These are phyloP conservation scores for Monosporozyma aerobia DNA, from an alignment of 805 yeast genomes.

Conservation along the genomic window DNA sequence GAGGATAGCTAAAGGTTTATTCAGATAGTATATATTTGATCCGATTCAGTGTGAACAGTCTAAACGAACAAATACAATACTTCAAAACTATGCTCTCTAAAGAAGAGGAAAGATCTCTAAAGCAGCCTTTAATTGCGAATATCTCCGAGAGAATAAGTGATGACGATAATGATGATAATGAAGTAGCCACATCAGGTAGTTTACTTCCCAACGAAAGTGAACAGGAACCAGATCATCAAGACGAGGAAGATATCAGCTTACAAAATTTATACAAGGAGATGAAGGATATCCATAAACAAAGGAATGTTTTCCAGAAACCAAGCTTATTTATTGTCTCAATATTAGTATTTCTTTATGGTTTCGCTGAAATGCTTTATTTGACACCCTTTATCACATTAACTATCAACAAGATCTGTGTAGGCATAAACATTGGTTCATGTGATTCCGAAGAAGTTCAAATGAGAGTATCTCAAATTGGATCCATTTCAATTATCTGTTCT, in stretches of 20 bases:
- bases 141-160: not conserved
- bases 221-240: slow-evolving; percentile 6
- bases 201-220: not conserved
- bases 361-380: slow-evolving; percentile 33
- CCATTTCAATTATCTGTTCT: slow-evolving; percentile 33
- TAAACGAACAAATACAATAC: not conserved
- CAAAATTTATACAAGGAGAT: slow-evolving; percentile 42
- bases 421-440: slow-evolving; percentile 27
- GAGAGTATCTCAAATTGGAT: slow-evolving; percentile 40
- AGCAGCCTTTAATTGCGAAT: not conserved
- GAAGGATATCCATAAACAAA: slow-evolving; percentile 33
- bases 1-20: not conserved
- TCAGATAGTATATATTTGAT: too few relatives aligned
- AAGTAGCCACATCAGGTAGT: not conserved
- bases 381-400: slow-evolving; percentile 32
- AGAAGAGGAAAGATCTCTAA: not conserved
- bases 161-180: not conserved
- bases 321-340: slow-evolving; percentile 42
- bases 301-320: slow-evolving; percentile 38
- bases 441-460: slow-evolving; percentile 35
- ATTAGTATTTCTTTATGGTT: slow-evolving; percentile 34
- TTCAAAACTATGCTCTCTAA: not conserved
- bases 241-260: slow-evolving; percentile 9
- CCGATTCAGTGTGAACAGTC: not conserved
- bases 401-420: slow-evolving; percentile 36